Conservation (phyloP, 1,284 basidiomycete species). For the Amylostereum areolatum region DNA sequence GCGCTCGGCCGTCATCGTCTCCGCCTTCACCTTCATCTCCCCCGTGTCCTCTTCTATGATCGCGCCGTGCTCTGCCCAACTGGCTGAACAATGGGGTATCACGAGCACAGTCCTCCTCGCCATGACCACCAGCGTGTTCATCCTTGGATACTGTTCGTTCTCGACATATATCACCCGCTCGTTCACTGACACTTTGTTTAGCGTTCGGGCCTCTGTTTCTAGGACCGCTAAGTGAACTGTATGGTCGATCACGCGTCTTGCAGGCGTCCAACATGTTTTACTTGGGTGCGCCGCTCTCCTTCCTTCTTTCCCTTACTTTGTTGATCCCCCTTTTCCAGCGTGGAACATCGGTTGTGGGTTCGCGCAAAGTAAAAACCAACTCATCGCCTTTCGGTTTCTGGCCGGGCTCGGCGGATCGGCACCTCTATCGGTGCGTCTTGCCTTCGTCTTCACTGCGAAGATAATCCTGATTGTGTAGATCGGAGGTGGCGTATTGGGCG, state of each 20-base stretch:
- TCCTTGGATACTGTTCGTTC: constrained; percentile 54
- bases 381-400: constrained; percentile 62
- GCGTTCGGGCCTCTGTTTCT: constrained; percentile 49
- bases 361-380: constrained; percentile 47
- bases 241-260: constrained; percentile 33
- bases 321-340: constrained; percentile 25
- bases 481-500: constrained; percentile 43
- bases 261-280: constrained; percentile 56
- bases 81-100: constrained; percentile 54
- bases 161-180: not conserved
- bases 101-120: constrained; percentile 45
- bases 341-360: constrained; percentile 69
- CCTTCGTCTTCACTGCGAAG: not conserved
- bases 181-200: constrained; percentile 9
- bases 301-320: not conserved
- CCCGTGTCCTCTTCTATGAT: constrained; percentile 70
- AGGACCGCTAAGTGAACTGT: constrained; percentile 53
- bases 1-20: constrained; percentile 56
- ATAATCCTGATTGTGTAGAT: constrained; percentile 16
- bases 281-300: constrained; percentile 33
- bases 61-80: constrained; percentile 52
- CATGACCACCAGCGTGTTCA: constrained; percentile 61
- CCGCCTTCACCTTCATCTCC: constrained; percentile 59
- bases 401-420: constrained; percentile 62
- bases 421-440: constrained; percentile 43